phyloP scores from a whole-genome alignment of 805 yeast genomes.

The Maudiozyma serrabonitensis region DNA sequence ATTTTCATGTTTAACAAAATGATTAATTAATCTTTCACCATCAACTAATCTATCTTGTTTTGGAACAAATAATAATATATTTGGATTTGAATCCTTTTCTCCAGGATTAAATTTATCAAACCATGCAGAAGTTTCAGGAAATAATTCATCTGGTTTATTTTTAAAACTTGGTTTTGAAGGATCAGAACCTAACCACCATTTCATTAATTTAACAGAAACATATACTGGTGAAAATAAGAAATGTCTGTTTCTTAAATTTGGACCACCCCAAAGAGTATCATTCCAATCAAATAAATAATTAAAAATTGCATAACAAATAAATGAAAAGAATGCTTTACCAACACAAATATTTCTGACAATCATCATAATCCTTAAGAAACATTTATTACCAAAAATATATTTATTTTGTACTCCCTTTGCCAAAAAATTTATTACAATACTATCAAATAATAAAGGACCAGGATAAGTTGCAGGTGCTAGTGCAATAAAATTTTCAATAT shows the following conservation, averaged over 20 bases:
- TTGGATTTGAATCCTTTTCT: conserved; percentile 37
- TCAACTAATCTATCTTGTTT: conserved; percentile 72
- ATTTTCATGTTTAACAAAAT: conserved; percentile 51
- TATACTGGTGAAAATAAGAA: conserved; percentile 81
- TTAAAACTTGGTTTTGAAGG: conserved; percentile 33
- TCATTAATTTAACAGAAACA: conserved; percentile 74
- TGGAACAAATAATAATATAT: conserved; percentile 59
- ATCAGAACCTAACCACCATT: conserved; percentile 72
- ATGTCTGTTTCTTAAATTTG: conserved; percentile 53
- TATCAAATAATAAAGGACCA: conserved; percentile 59
- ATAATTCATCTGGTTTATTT: conserved; percentile 30
- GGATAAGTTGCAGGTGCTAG: conserved; percentile 89
- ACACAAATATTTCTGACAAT: conserved; percentile 43
- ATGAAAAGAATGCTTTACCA: conserved; percentile 43
- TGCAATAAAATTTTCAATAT: conserved; percentile 59
- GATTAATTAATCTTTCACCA: conserved; percentile 55
- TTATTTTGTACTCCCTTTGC: conserved; percentile 38
- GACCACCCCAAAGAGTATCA: conserved; percentile 65
- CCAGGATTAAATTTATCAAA: conserved; percentile 20
- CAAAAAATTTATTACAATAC: conserved; percentile 50
- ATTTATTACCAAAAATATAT: conserved; percentile 58
- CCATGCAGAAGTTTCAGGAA: conserved; percentile 48
- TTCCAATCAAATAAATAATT: conserved; percentile 82
- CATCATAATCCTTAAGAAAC: conserved; percentile 72
- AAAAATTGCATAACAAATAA: conserved; percentile 68